A percentile compares a stretch with the other conserved stretches of the same genome.
Conservation (phyloP, 495 filamentous ascomycete genomes). For the Hamigera avellanea region DNA sequence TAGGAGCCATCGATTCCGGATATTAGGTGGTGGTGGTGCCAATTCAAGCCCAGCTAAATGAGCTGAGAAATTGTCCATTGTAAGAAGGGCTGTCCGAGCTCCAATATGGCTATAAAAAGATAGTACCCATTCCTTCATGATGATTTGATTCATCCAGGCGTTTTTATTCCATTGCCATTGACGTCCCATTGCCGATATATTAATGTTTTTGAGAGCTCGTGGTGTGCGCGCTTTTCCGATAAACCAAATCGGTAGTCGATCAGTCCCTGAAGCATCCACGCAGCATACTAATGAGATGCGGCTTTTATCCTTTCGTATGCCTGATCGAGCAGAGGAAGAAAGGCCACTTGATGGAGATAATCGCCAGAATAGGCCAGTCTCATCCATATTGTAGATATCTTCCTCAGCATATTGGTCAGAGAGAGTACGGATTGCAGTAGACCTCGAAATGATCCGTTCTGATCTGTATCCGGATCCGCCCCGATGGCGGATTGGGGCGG, state of each 20-base stretch:
- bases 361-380: constrained; percentile 17
- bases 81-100: constrained; percentile 13
- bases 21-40: constrained; percentile 5
- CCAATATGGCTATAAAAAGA: constrained; percentile 15
- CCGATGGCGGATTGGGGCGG: no score
- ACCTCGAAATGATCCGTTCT: no score
- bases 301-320: constrained; percentile 11
- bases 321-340: constrained; percentile 3
- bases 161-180: constrained; percentile 14
- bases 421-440: no score
- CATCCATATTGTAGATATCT: constrained; percentile 22
- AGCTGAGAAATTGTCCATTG: constrained; percentile 21
- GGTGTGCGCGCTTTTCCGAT: constrained; percentile 13
- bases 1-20: constrained; percentile 15
- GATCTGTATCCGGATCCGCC: no score
- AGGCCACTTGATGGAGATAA: constrained; percentile 11
- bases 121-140: constrained; percentile 16
- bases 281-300: constrained; percentile 11
- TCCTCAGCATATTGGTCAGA: constrained; percentile 7
- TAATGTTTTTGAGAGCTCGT: constrained; percentile 9
- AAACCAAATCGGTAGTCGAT: constrained; percentile 12
- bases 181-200: no score
- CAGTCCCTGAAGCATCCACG: constrained; percentile 10
- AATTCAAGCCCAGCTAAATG: constrained; percentile 11
- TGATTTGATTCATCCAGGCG: constrained; percentile 16